Percentiles rank a stretch among this genome's conserved stretches.
These are phyloP conservation scores for Exophiala alcalophila DNA, from an alignment of 2,329 filamentous ascomycete species.

Conservation along the genomic window DNA sequence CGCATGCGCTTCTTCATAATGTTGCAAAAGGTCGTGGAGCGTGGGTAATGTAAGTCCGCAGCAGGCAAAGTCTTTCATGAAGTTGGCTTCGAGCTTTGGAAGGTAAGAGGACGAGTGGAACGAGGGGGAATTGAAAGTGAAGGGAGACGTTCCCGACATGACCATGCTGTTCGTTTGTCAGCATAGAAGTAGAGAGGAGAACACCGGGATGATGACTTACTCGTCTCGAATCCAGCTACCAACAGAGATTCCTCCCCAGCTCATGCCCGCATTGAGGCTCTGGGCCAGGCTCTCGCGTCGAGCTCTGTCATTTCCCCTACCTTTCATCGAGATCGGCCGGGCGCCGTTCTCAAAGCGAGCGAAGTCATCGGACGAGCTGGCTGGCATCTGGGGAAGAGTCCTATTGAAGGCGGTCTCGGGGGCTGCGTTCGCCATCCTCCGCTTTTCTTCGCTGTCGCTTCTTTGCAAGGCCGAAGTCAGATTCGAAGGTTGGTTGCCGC, in stretches of 20 bases:
- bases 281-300: constrained; percentile 60
- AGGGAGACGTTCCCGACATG: constrained; percentile 95
- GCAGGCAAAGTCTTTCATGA: constrained; percentile 96
- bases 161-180: constrained; percentile 64
- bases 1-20: constrained; percentile 94
- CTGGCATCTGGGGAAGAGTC: constrained; percentile 31
- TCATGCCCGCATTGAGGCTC: constrained; percentile 74
- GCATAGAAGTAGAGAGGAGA: background rate
- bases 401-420: constrained; percentile 24
- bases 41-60: constrained; percentile 87
- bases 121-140: constrained; percentile 73
- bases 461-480: constrained; percentile 60
- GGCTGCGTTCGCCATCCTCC: constrained; percentile 15
- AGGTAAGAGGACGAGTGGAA: constrained; percentile 96
- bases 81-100: constrained; percentile 93
- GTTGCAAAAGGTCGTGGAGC: constrained; percentile 89
- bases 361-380: constrained; percentile 24
- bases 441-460: constrained; percentile 43
- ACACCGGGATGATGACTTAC: constrained; percentile 64
- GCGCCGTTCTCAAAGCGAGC: constrained; percentile 43
- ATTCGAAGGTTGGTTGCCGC: constrained; percentile 60
- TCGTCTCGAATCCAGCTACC: constrained; percentile 97
- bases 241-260: constrained; percentile 94
- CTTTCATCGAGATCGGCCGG: constrained; percentile 58
- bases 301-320: constrained; percentile 45